Percentiles rank a stretch among this genome's conserved stretches.
Conservation (phyloP, 2,329 filamentous ascomycete genomes). For the Colletotrichum echinochloae region DNA sequence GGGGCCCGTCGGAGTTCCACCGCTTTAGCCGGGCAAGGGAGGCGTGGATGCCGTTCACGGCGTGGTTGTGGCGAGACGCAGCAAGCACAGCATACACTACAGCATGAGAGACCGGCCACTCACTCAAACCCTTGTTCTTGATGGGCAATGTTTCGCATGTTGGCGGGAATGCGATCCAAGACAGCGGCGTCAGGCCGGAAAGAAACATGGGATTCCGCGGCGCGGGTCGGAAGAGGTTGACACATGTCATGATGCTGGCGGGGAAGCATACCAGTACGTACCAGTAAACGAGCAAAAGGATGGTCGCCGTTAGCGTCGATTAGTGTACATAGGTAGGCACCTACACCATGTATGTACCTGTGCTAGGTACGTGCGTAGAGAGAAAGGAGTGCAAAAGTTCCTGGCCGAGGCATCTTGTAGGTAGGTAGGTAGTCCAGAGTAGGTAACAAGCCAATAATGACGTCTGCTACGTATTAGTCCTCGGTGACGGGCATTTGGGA, state of each 20-base stretch:
- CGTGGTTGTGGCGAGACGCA: not conserved
- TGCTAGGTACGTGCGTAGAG: too few relatives aligned
- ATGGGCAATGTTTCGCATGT: conserved; percentile 33
- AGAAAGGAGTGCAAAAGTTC: conserved; percentile 12
- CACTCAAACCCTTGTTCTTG: conserved; percentile 21
- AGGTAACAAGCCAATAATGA: conserved; percentile 34
- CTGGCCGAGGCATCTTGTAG: conserved; percentile 20
- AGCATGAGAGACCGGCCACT: not conserved
- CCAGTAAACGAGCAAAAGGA: too few relatives aligned
- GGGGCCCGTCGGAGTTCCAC: conserved; percentile 37
- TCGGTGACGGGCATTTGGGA: not conserved
- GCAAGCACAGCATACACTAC: conserved; percentile 2
- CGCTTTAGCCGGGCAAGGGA: conserved; percentile 17
- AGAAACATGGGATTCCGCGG: not conserved
- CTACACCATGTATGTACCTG: too few relatives aligned
- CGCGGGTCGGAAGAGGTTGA: not conserved
- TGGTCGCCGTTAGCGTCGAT: conserved; percentile 4
- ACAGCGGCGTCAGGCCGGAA: conserved; percentile 17
- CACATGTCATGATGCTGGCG: not conserved
- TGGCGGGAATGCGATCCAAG: conserved; percentile 23
- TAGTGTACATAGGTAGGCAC: too few relatives aligned
- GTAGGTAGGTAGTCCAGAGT: too few relatives aligned
- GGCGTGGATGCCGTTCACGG: conserved; percentile 11
- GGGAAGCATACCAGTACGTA: too few relatives aligned
- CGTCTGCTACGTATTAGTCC: conserved; percentile 11